Evolutionary conservation across 129 eudicot genomes (phyloP).

Genomic region (Lactuca saligna): DNA sequence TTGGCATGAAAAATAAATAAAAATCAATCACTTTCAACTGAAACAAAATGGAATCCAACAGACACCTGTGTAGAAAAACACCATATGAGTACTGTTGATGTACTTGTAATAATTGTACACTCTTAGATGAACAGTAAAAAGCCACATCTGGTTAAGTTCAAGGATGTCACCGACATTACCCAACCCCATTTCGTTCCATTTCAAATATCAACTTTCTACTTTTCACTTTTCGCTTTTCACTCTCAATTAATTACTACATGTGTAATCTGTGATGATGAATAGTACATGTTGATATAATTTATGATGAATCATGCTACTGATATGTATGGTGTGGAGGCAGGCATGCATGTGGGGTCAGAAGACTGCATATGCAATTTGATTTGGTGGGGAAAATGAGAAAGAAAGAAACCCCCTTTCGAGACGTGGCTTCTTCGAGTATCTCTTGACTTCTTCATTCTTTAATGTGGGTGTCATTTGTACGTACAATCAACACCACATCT

Average conservation of each 20-base stretch:
- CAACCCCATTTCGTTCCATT: slow-evolving; percentile 34
- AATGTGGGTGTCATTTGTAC: slow-evolving; percentile 11
- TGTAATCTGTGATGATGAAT: too few species aligned
- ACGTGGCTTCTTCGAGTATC: slow-evolving; percentile 35
- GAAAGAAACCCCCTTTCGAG: slow-evolving; percentile 3
- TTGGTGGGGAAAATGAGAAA: slow-evolving; percentile 25
- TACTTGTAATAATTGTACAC: slow-evolving; percentile 36
- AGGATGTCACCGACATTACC: slow-evolving; percentile 25
- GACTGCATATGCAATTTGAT: slow-evolving; percentile 20
- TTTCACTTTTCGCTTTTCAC: neutral
- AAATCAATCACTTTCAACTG: slow-evolving; percentile 14
- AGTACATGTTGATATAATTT: neutral
- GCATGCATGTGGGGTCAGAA: slow-evolving; percentile 33
- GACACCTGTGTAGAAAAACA: slow-evolving; percentile 26
- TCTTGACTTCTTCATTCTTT: slow-evolving; percentile 27
- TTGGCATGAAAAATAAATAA: neutral
- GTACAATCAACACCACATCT: slow-evolving; percentile 1
- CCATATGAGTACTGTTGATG: slow-evolving; percentile 14
- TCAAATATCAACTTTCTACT: slow-evolving; percentile 14
- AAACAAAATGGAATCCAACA: slow-evolving; percentile 18
- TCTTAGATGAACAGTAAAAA: slow-evolving; percentile 30
- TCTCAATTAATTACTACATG: neutral
- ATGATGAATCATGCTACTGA: slow-evolving; percentile 21
- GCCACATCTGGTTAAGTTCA: slow-evolving; percentile 30
- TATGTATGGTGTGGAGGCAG: slow-evolving; percentile 25